These are phyloP conservation scores for Dimargaris cristalligena DNA, from an alignment of 192 early-diverging fungal species.

Conservation along the genomic window DNA sequence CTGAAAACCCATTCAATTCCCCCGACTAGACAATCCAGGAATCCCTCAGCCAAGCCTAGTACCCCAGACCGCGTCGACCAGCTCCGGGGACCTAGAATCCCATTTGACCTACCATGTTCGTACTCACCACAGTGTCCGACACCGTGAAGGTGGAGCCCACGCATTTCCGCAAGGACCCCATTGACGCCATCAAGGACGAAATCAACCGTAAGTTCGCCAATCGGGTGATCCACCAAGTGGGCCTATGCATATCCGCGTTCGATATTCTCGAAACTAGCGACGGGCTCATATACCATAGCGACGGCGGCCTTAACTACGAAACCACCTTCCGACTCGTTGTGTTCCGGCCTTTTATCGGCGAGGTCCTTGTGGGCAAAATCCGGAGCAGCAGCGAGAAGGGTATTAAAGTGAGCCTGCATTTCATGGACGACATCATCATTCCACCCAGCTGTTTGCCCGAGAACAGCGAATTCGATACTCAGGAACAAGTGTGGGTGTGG, in stretches of 20 bases:
- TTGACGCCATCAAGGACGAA: constrained; percentile 67
- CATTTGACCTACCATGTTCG: constrained; percentile 70
- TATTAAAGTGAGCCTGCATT: constrained; percentile 57
- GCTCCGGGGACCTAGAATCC: too few relatives aligned
- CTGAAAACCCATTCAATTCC: too few relatives aligned
- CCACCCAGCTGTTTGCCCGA: constrained; percentile 43
- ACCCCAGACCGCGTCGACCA: too few relatives aligned
- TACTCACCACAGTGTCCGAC: constrained; percentile 65
- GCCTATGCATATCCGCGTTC: constrained; percentile 70
- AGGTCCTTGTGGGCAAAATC: constrained; percentile 68
- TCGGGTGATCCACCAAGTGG: constrained; percentile 68
- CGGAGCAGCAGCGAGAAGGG: constrained; percentile 49
- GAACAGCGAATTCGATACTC: constrained; percentile 43
- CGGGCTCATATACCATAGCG: constrained; percentile 64
- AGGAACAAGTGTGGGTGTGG: constrained; percentile 77
- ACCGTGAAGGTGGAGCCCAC: constrained; percentile 68
- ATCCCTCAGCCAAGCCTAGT: too few relatives aligned
- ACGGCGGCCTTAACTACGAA: constrained; percentile 57
- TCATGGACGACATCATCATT: constrained; percentile 84
- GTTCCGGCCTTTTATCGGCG: constrained; percentile 81
- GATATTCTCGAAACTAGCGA: constrained; percentile 75
- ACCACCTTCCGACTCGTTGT: constrained; percentile 62
- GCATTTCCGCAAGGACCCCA: constrained; percentile 57
- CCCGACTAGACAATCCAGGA: too few relatives aligned
- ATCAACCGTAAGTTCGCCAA: constrained; percentile 89